phyloP scores from a whole-genome alignment of 805 yeast genomes.

The Barnettozyma vustinii region DNA sequence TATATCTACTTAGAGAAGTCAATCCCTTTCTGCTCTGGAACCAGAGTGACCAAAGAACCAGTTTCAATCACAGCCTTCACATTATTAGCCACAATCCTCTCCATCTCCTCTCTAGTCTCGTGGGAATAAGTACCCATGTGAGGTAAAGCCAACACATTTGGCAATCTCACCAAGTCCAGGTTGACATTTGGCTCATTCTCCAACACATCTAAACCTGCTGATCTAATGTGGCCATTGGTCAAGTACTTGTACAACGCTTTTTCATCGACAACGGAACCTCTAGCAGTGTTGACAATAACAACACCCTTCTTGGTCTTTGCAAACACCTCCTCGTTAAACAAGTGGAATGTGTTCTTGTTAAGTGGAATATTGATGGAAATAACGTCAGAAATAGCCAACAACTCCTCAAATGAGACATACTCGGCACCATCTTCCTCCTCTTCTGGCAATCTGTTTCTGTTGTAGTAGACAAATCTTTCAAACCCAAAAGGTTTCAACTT shows the following conservation, averaged over 20 bases:
- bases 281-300: conserved; percentile 72
- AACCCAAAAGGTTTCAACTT: conserved; percentile 77
- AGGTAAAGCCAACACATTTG: conserved; percentile 73
- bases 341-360: conserved; percentile 64
- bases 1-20: neutral
- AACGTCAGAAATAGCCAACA: conserved; percentile 59
- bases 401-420: conserved; percentile 67
- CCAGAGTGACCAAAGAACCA: conserved; percentile 68
- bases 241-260: conserved; percentile 48
- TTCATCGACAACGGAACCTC: conserved; percentile 82
- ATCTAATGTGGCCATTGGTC: conserved; percentile 56
- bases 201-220: conserved; percentile 72
- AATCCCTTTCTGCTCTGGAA: conserved; percentile 61
- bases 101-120: conserved; percentile 79
- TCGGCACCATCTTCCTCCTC: conserved; percentile 67
- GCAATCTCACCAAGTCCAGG: conserved; percentile 52
- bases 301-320: conserved; percentile 74
- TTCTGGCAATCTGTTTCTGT: conserved; percentile 49
- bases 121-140: conserved; percentile 83
- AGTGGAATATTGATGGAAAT: conserved; percentile 74
- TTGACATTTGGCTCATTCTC: conserved; percentile 72
- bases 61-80: conserved; percentile 49
- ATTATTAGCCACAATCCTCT: conserved; percentile 68
- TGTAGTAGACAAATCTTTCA: conserved; percentile 62
- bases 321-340: conserved; percentile 55